Conservation (phyloP, 2,329 filamentous ascomycete species). For the Fusarium guadeloupense region DNA sequence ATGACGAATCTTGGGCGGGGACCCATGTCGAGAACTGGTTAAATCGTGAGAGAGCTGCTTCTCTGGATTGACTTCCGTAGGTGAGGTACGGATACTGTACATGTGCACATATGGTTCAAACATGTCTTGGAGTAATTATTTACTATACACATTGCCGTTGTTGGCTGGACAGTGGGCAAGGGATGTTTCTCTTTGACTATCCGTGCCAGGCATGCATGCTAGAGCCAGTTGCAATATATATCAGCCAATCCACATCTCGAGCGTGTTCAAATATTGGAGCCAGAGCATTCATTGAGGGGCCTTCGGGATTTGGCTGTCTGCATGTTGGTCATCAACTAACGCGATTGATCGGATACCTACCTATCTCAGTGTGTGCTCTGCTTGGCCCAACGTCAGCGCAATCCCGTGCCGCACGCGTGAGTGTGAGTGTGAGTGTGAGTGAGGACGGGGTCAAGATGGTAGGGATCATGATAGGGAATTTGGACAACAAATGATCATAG, state of each 20-base stretch:
- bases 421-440: no score
- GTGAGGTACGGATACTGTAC: background rate
- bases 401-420: constrained; percentile 31
- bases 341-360: constrained; percentile 12
- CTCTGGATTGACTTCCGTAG: background rate
- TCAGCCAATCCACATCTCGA: constrained; percentile 6
- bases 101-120: no score
- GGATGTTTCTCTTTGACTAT: background rate
- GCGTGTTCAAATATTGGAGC: constrained; percentile 11
- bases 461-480: constrained; percentile 38
- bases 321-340: constrained; percentile 8
- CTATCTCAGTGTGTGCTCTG: constrained; percentile 14
- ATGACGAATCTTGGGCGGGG: constrained; percentile 10
- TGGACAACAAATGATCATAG: constrained; percentile 19
- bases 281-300: constrained; percentile 3
- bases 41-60: background rate
- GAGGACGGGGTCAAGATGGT: constrained; percentile 30
- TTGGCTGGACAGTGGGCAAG: constrained; percentile 7
- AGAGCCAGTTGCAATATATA: constrained; percentile 9
- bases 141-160: constrained; percentile 3
- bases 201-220: constrained; percentile 6
- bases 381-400: constrained; percentile 19
- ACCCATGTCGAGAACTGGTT: constrained; percentile 13
- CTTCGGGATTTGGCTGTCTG: constrained; percentile 12
- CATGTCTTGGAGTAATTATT: no score